Percentiles rank a stretch among this genome's conserved stretches.
Conservation (phyloP, 2,329 filamentous ascomycete genomes). For the Colletotrichum tamarilloi region DNA sequence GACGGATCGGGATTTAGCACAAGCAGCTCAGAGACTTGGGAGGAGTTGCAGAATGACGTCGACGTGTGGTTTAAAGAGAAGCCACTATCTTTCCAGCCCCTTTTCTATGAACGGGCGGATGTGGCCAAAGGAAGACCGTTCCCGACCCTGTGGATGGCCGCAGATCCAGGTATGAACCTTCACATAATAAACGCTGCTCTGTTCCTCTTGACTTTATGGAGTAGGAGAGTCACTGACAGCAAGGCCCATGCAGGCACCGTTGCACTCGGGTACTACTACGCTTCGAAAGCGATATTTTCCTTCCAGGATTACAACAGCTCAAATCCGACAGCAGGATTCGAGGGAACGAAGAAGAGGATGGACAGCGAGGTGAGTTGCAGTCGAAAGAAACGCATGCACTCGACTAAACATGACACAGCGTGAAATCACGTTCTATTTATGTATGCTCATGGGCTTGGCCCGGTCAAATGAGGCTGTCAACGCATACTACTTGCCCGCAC, state of each 20-base stretch:
- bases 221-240: no score
- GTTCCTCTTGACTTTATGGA: no score
- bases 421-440: conserved; percentile 24
- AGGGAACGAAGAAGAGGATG: conserved; percentile 20
- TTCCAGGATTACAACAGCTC: conserved; percentile 34
- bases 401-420: not conserved
- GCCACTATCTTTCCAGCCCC: conserved; percentile 46
- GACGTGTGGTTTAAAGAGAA: conserved; percentile 45
- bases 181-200: not conserved
- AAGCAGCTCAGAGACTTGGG: not conserved
- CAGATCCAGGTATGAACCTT: conserved; percentile 43
- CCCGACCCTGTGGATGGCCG: conserved; percentile 49
- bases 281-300: conserved; percentile 36
- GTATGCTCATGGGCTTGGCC: conserved; percentile 38
- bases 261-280: conserved; percentile 51
- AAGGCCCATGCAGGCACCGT: conserved; percentile 41
- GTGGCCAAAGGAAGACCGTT: conserved; percentile 42
- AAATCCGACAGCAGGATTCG: conserved; percentile 15
- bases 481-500: conserved; percentile 38
- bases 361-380: conserved; percentile 25
- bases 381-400: not conserved
- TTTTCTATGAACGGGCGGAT: conserved; percentile 44
- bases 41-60: conserved; percentile 31
- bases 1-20: not conserved
- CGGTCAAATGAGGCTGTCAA: conserved; percentile 38